Conservation (phyloP, 345 rosid species). For the Euphorbia pulcherrima region DNA sequence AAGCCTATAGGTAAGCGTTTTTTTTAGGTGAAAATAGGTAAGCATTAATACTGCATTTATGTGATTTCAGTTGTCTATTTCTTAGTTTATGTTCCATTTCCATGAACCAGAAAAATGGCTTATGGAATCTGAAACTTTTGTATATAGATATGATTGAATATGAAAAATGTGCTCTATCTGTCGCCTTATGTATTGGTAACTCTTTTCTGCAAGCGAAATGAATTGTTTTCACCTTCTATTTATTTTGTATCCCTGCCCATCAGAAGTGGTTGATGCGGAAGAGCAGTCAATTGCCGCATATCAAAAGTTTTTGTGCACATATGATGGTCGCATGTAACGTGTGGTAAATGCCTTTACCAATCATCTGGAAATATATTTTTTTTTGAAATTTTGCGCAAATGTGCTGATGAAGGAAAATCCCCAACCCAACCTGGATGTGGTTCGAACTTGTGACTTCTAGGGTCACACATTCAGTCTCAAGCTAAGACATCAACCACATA, state of each 20-base stretch:
- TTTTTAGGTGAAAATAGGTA: no score
- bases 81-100: no score
- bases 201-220: not conserved
- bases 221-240: not conserved
- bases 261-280: conserved; percentile 3
- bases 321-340: not conserved
- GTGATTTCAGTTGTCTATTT: no score
- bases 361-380: not conserved
- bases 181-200: not conserved
- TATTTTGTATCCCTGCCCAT: not conserved
- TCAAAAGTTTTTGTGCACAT: conserved; percentile 1
- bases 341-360: conserved; percentile 8
- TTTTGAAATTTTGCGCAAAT: no score
- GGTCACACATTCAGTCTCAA: no score
- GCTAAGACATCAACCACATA: no score
- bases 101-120: no score
- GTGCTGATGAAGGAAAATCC: no score
- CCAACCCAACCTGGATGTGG: no score
- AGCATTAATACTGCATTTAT: no score
- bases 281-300: not conserved
- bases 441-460: no score
- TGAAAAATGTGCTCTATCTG: not conserved
- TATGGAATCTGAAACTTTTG: not conserved
- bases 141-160: not conserved
- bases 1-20: no score